Percentiles rank a stretch among this genome's conserved stretches.
Conservation (phyloP, 169 alveolate genomes). For the Eimeria praecox region DNA sequence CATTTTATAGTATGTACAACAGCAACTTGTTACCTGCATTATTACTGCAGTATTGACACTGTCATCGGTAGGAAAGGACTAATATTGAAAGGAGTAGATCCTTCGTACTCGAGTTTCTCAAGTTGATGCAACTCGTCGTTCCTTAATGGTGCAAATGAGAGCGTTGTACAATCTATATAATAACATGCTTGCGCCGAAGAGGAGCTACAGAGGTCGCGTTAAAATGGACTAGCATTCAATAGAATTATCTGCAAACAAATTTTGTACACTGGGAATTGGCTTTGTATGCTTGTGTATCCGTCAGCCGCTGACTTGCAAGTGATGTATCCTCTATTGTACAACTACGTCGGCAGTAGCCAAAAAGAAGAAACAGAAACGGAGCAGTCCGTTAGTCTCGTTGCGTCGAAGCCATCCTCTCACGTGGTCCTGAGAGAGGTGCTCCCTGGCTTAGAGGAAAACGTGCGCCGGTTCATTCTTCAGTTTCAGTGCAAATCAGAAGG, state of each 20-base stretch:
- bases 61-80: not conserved
- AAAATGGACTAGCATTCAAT: not conserved
- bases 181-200: not conserved
- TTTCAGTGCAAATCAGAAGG: slow-evolving; percentile 76
- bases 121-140: not conserved
- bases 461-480: slow-evolving; percentile 44
- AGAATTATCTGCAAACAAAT: not conserved
- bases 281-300: not conserved
- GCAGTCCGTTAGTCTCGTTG: slow-evolving; percentile 42
- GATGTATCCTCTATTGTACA: slow-evolving; percentile 67
- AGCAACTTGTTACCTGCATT: not conserved
- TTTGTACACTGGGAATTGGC: not conserved
- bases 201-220: not conserved
- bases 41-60: not conserved
- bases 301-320: slow-evolving; percentile 69
- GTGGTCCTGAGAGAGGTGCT: slow-evolving; percentile 30
- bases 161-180: not conserved
- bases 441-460: slow-evolving; percentile 69
- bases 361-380: slow-evolving; percentile 8
- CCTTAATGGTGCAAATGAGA: not conserved
- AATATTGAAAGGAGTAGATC: not conserved
- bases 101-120: not conserved
- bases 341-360: slow-evolving; percentile 35
- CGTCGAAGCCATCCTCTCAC: slow-evolving; percentile 64
- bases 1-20: not conserved